phyloP scores from a whole-genome alignment of 441 rosid species.

The Mallotus japonicus region DNA sequence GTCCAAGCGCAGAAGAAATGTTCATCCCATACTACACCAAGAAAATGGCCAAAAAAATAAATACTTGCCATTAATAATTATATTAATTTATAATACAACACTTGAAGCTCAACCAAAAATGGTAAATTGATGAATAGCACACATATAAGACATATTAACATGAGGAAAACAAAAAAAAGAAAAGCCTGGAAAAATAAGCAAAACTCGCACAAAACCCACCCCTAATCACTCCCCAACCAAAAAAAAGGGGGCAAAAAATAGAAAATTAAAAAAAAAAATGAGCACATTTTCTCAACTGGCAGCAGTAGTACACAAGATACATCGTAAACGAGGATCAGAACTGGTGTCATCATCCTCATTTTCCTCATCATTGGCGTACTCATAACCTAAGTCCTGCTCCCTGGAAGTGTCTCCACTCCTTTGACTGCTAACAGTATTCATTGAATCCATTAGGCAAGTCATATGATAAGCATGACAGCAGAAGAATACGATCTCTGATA shows the following conservation, averaged over 20 bases:
- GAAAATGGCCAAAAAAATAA: neutral
- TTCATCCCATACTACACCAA: too few species aligned
- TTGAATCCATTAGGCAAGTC: slow-evolving; percentile 80
- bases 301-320: slow-evolving; percentile 95
- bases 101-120: slow-evolving; percentile 12
- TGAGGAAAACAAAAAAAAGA: neutral
- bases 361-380: slow-evolving; percentile 41
- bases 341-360: slow-evolving; percentile 39
- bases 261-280: neutral
- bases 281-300: slow-evolving; percentile 44
- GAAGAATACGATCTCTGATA: slow-evolving; percentile 75
- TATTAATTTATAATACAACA: slow-evolving; percentile 19
- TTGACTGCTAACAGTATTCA: slow-evolving; percentile 50
- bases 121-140: slow-evolving; percentile 14
- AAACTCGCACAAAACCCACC: slow-evolving; percentile 5
- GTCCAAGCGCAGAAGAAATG: too few species aligned
- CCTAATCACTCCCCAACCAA: slow-evolving; percentile 8
- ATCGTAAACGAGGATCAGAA: slow-evolving; percentile 60
- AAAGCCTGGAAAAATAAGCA: neutral
- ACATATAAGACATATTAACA: slow-evolving; percentile 17
- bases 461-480: slow-evolving; percentile 95
- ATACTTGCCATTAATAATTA: neutral
- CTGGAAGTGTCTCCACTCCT: slow-evolving; percentile 31
- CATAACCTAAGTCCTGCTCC: slow-evolving; percentile 39
- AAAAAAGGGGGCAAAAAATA: neutral